phyloP scores from a whole-genome alignment of 139 green algal species.

The Ostreobium quekettii region DNA sequence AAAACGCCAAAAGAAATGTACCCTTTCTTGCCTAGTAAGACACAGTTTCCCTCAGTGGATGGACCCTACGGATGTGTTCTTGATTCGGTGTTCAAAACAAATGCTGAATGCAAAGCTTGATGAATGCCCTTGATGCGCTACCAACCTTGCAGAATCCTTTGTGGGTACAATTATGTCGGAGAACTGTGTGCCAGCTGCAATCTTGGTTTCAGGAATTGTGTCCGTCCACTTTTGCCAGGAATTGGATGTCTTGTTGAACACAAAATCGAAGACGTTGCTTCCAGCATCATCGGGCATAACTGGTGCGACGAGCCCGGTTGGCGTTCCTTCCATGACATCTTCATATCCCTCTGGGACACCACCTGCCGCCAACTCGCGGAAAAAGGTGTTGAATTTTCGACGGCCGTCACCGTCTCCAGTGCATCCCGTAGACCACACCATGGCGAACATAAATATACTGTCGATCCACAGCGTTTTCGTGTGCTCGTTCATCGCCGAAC shows the following conservation, averaged over 20 bases:
- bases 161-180: slow-evolving; percentile 67
- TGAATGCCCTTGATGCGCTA: too few relatives aligned
- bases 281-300: slow-evolving; percentile 19
- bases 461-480: slow-evolving; percentile 44
- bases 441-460: slow-evolving; percentile 47
- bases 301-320: slow-evolving; percentile 4
- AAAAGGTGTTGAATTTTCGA: slow-evolving; percentile 48
- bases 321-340: slow-evolving; percentile 17
- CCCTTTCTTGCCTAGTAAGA: too few relatives aligned
- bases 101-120: too few relatives aligned
- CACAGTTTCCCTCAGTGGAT: too few relatives aligned
- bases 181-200: slow-evolving; percentile 41
- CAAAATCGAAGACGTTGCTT: slow-evolving; percentile 47
- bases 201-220: slow-evolving; percentile 33
- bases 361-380: slow-evolving; percentile 28
- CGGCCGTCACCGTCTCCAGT: slow-evolving; percentile 46
- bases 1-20: too few relatives aligned
- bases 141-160: slow-evolving; percentile 37
- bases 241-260: slow-evolving; percentile 30
- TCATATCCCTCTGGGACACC: slow-evolving; percentile 18
- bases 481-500: slow-evolving; percentile 34
- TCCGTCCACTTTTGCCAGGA: slow-evolving; percentile 45
- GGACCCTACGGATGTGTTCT: too few relatives aligned
- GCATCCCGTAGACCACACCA: slow-evolving; percentile 51
- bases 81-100: too few relatives aligned